Evolutionary conservation across 192 early-diverging fungal species (phyloP), one percentile per base, ranked within the genome.

Genomic region (Dissophora globulifera): DNA sequence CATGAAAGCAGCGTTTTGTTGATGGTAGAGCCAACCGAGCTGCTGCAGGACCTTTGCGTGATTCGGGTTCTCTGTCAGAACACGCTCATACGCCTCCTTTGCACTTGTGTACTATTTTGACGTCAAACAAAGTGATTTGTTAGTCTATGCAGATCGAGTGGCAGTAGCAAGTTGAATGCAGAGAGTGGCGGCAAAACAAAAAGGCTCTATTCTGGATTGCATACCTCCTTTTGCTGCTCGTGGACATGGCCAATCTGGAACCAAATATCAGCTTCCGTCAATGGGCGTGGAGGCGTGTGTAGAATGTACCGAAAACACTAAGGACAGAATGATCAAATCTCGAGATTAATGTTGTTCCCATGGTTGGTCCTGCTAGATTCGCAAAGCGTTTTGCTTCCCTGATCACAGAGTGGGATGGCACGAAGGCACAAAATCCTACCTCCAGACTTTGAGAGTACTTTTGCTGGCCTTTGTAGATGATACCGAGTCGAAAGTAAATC

Each of bases 161-260:
- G n/a, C n/a, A n/a, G n/a, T n/a, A n/a, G n/a, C n/a, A n/a, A n/a
- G n/a, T n/a, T n/a, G n/a, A n/a, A n/a, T n/a, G n/a, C n/a, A n/a
- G n/a, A n/a, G n/a, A n/a, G n/a, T n/a, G n/a, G n/a, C n/a, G n/a
- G n/a, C n/a, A n/a, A n/a, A n/a, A n/a, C n/a, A n/a, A n/a, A n/a
- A n/a, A n/a, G n/a, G n/a, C n/a, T n/a, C n/a, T n/a, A n/a, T 13
- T 47, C 10, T 75, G 40, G 15, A 25, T 29, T 15, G 26, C 35
- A 42, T 79, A 91, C 90, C 56, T 99, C 94, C 41, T 94, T 95
- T 76, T 93, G 92, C 62, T 95, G 93, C 78, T 99, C 97, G 76
- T 97, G 92, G 3, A 97, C 93, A 58, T 96, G 95, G 9, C 96
- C 97, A 57, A 96, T 98, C 79, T 99, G 96, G 82, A 96, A 99